Base-by-base conservation (phyloP, 345 rosid genomes). In the Salix koriyanagi region DNA sequence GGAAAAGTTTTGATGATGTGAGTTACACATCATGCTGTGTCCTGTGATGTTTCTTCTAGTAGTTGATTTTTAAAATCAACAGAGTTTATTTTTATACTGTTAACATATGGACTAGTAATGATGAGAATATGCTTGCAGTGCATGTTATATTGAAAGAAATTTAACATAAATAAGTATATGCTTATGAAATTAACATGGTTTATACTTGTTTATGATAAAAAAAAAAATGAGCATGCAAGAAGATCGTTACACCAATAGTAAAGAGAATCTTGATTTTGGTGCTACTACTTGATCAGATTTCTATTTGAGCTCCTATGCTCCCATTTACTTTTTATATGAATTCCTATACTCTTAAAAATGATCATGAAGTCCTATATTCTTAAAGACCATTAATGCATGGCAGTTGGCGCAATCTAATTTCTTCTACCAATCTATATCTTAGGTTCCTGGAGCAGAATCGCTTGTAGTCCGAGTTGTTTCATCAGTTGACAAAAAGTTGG, bases 381-480 rank as follows among this genome's bases (percentile, higher is more conserved):
- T 46, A 46, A 46, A 46, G 58, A 32, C 36, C 30, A 15, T 67
- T 4, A 28, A 42, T 42, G 64, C 34, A 18, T 23, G 34, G 7
- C 50, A 5, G 30, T 62, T 42, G 28, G 37, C 12, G 0, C 70
- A 26, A 34, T 37, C 56, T 76, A 76, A 66, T 82, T 65, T 72
- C 26, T 69, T 39, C 14, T 71, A 64, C 30, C 48, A 18, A 70
- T 76, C 75, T 62, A 67, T 65, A 69, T 78, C 75, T 79, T 77
- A 96, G 99, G 85, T 96, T 83, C 95, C 89, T 80, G 95, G 94
- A 74, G 99, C 97, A 69, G 99, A 96, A 84, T 80, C 97, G 69
- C 97, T 96, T 81, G 99, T 92, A 67, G 71, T 96, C 69, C 88
- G 99, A 82, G 99, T 96, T 82, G 99, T 96, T 89, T 94, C 97